Evolutionary conservation across 345 rosid species (phyloP).

Genomic region (Murraya koenigii): DNA sequence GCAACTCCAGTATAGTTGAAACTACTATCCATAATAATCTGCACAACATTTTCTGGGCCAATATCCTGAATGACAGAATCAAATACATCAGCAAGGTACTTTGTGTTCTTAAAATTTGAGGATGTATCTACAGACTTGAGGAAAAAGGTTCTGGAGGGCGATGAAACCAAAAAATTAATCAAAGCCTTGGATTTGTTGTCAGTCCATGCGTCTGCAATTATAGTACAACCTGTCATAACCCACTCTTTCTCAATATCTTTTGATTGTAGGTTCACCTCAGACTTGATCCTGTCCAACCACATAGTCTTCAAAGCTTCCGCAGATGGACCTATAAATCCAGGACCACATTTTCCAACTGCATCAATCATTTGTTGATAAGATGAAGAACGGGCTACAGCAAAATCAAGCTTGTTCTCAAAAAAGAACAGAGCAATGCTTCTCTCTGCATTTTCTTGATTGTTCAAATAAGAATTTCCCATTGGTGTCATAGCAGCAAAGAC

Average conservation of each 20-base stretch:
- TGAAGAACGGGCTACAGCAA: conserved; percentile 61
- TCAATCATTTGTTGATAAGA: conserved; percentile 73
- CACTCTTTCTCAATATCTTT: conserved; percentile 77
- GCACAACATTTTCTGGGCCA: conserved; percentile 79
- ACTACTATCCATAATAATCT: conserved; percentile 70
- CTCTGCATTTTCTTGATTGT: conserved; percentile 59
- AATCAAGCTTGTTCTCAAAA: conserved; percentile 78
- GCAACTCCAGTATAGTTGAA: conserved; percentile 65
- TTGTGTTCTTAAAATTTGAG: conserved; percentile 66
- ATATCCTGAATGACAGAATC: conserved; percentile 77
- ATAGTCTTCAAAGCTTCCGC: conserved; percentile 52
- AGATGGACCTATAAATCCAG: conserved; percentile 55
- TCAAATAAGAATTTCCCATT: conserved; percentile 27
- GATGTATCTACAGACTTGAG: conserved; percentile 86
- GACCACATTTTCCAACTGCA: conserved; percentile 59
- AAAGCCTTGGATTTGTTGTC: conserved; percentile 84
- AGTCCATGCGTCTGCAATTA: conserved; percentile 79
- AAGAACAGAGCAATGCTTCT: conserved; percentile 78
- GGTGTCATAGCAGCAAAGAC: conserved; percentile 40
- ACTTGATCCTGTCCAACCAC: conserved; percentile 61
- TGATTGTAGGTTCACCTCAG: conserved; percentile 53
- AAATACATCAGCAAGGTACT: conserved; percentile 70
- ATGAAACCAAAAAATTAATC: conserved; percentile 78
- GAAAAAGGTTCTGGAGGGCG: conserved; percentile 74
- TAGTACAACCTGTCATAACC: conserved; percentile 75